Evolutionary conservation across 306 rosid genomes (phyloP), one percentile per base, ranked within the genome.

Genomic region (Prunus mongolica): DNA sequence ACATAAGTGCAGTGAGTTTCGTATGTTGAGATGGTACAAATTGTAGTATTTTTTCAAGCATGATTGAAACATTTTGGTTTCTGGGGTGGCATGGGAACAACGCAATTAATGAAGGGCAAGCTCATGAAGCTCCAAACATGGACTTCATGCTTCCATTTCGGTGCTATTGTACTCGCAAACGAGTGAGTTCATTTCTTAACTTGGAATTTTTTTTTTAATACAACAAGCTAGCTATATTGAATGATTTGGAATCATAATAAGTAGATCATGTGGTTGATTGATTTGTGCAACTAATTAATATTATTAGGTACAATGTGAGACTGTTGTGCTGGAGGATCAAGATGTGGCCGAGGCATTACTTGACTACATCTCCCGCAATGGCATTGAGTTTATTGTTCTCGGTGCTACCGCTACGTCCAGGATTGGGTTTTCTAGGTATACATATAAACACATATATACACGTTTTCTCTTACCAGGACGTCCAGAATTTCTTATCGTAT

Each of bases 381-480:
- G 83, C 51, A 38, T 83, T 66, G 65, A 63, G 63, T 80, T 56
- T 28, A 67, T 83, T 54, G 6, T 83, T 54, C 72, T 80, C 12
- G 89, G 87, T 34, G 65, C 85, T 16, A 77, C 82, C 27, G 65
- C 85, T n/a, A 77, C 82, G 20, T 75, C 82, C 60, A 83, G 38
- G 75, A 74, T 13, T 75, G 77, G 82, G 27, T 52, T 86, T 28
- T 56, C 81, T 27, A 83, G 79, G 85, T 72, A 63, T 56, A 12
- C 54, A 44, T 57, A 41, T 8, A 16, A 47, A 38, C 44, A 38
- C 44, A 38, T 38, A 38, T 0, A 7, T 38, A 38, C 44, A 38
- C 9, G 7, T 38, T 38, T 38, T 38, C 44, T 38, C 44, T 6
- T 38, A 38, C 1, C 9, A 38, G 44, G 44, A 38, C 44, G 44